Evolutionary conservation across 495 filamentous ascomycete species (phyloP), one percentile per base, ranked within the genome.

Genomic region (Neurospora pannonica): DNA sequence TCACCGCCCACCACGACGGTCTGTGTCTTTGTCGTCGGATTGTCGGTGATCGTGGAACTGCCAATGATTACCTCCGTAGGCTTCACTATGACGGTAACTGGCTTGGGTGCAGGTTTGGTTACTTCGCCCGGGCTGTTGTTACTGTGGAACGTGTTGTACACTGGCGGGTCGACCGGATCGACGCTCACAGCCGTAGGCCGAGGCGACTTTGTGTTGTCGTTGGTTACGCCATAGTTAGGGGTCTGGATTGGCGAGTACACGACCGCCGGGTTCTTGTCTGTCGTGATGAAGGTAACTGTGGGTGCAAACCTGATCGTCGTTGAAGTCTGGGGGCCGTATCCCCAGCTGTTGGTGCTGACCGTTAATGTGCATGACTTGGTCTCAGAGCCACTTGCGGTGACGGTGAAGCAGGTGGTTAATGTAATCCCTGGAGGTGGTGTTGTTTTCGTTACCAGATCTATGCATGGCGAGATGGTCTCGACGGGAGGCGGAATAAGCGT

Each of bases 241-340:
- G 83, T 80, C 9, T 77, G 38, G 46, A 82, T 78, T 24, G 78
- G 79, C 10, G 84, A 75, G 73, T 79, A 86, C 10, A 86, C 78
- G 39, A 87, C 84, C 39, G 83, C 82, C 2, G 85, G 85, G 62
- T 87, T 87, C 74, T 86, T 87, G 70, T 86, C 85, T 11, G 85
- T 87, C 15, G 84, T 85, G 54, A 83, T 70, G 46, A 85, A 79
- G 15, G 77, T 82, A 46, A 86, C 72, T 10, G 81, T 81, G 36
- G 71, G 70, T 11, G 74, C 60, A n/a, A n/a, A 36, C 15, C 38
- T 38, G 2, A 71, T 72, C 3, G 71, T 71, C 15, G 15, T 46
- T 48, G 37, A 70, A 10, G 71, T 76, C 60, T 77, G 72, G 1
- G 72, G 11, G 28, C 78, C 77, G 21, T 73, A 81, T 11, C n/a